Percentiles rank a stretch among this genome's conserved stretches.
These are phyloP conservation scores for Huiozyma naganishii DNA, from an alignment of 805 yeast genomes.

Conservation along the genomic window DNA sequence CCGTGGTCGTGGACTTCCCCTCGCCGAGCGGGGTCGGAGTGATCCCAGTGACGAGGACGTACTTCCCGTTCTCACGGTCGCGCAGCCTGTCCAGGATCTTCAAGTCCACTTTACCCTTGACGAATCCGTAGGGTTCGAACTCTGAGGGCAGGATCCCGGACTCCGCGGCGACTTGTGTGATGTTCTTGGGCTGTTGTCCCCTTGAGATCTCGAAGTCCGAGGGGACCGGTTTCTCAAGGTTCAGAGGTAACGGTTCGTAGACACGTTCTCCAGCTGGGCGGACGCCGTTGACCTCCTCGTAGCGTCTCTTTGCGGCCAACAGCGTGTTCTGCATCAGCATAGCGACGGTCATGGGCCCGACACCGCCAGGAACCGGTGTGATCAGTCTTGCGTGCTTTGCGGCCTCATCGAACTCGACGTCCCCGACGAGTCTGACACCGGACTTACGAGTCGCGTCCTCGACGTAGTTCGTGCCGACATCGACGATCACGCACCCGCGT, in stretches of 20 bases:
- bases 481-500: constrained; percentile 57
- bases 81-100: constrained; percentile 52
- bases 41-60: constrained; percentile 88
- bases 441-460: constrained; percentile 55
- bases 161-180: constrained; percentile 57
- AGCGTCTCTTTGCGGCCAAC: constrained; percentile 48
- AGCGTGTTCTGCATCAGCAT: constrained; percentile 65
- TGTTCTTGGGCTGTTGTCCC: constrained; percentile 61
- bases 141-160: constrained; percentile 57
- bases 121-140: constrained; percentile 63
- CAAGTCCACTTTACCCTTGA: constrained; percentile 67
- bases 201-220: constrained; percentile 72
- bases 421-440: constrained; percentile 68
- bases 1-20: constrained; percentile 93
- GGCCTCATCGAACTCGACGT: constrained; percentile 55
- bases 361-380: constrained; percentile 91
- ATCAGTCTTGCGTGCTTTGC: constrained; percentile 32
- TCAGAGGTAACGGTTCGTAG: constrained; percentile 44
- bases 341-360: constrained; percentile 88
- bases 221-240: constrained; percentile 59
- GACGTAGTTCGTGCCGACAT: constrained; percentile 74
- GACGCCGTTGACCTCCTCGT: constrained; percentile 6
- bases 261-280: constrained; percentile 5
- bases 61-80: constrained; percentile 61
- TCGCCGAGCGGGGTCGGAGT: constrained; percentile 98